phyloP scores from a whole-genome alignment of 73 alveolate species.

The Stentor roeselii region DNA sequence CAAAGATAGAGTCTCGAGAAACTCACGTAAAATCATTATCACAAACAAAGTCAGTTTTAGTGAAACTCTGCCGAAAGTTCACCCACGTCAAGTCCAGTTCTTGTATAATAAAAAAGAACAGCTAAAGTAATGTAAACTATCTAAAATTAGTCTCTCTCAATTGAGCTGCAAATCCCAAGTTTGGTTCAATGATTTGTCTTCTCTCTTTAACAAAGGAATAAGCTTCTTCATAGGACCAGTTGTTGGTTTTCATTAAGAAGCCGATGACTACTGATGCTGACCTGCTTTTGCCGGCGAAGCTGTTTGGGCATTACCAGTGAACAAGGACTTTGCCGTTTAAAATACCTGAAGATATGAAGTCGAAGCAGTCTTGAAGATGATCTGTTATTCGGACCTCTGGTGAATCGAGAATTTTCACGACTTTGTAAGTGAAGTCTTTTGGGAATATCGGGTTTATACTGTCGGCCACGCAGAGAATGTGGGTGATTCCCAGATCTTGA shows the following conservation, averaged over 20 bases:
- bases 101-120: too few relatives aligned
- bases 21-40: too few relatives aligned
- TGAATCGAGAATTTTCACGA: not conserved
- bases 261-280: constrained; percentile 4
- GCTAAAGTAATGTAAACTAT: too few relatives aligned
- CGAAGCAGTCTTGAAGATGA: not conserved
- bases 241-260: not conserved
- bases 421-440: not conserved
- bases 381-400: not conserved
- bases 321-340: constrained; percentile 4
- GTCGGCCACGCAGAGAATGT: constrained; percentile 13
- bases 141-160: too few relatives aligned
- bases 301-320: constrained; percentile 8
- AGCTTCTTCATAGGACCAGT: not conserved
- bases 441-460: not conserved
- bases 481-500: constrained; percentile 8
- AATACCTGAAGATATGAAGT: not conserved
- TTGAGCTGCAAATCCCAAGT: not conserved
- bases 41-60: too few relatives aligned
- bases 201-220: not conserved
- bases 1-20: too few relatives aligned
- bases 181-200: not conserved
- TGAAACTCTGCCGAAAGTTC: too few relatives aligned
- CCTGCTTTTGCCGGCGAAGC: constrained; percentile 8
- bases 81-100: too few relatives aligned